Conservation (phyloP, 768 basidiomycete genomes). For the Leccinum ochraceum region DNA sequence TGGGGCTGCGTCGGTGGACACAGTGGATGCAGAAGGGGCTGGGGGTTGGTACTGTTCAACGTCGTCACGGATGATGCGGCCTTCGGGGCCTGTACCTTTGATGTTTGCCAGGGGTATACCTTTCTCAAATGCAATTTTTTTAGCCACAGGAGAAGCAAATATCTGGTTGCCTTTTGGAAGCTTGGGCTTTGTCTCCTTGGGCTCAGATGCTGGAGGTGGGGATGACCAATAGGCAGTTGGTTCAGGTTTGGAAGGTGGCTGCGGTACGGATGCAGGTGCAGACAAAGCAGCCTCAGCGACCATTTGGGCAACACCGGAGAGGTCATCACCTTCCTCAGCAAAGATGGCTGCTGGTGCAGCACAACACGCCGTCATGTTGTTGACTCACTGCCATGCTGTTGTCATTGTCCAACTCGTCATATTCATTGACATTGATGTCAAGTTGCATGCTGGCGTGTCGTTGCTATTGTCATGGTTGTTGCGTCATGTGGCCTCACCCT, state of each 20-base stretch:
- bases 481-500: too few relatives aligned
- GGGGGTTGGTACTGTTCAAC: conserved; percentile 84
- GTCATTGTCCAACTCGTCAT: too few relatives aligned
- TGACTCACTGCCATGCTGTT: too few relatives aligned
- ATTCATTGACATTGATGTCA: too few relatives aligned
- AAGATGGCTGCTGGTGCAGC: conserved; percentile 75
- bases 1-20: conserved; percentile 48
- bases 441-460: too few relatives aligned
- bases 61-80: conserved; percentile 92
- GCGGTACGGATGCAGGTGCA: conserved; percentile 34
- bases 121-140: conserved; percentile 93
- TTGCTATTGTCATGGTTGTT: too few relatives aligned
- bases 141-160: conserved; percentile 94
- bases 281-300: conserved; percentile 61
- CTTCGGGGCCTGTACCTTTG: conserved; percentile 92
- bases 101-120: conserved; percentile 89
- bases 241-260: conserved; percentile 44
- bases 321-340: conserved; percentile 93
- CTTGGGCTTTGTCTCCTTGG: conserved; percentile 51
- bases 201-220: conserved; percentile 33
- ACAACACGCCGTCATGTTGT: too few relatives aligned
- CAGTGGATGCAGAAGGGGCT: conserved; percentile 44
- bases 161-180: conserved; percentile 75
- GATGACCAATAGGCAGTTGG: conserved; percentile 36
- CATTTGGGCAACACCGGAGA: conserved; percentile 77